Base-by-base conservation (phyloP, 805 yeast species). In the Saturnispora mendoncae region DNA sequence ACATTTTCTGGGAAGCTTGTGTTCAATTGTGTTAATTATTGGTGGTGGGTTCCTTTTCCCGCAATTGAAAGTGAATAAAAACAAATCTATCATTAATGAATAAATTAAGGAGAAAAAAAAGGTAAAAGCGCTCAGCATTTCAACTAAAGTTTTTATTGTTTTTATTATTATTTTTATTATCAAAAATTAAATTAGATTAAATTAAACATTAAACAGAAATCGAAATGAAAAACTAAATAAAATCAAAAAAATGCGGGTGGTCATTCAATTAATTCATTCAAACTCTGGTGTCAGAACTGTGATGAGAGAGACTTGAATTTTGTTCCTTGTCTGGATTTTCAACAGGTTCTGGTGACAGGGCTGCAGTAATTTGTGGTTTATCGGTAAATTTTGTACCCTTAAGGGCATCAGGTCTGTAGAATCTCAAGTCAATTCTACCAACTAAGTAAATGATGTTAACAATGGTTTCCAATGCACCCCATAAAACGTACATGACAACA, bases 351-450 rank as follows among this genome's bases (percentile, higher is more conserved):
- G 40, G 39, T 4, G 42, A 33, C 37, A 39, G 31, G 9, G 20
- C 28, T 10, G 38, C 5, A 14, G 37, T 21, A 24, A 33, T 33
- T 39, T 33, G 38, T 15, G 42, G 34, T 31, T 33, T 39, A n/a
- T 33, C 38, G 17, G 38, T 33, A 18, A 39, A 42, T 7, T 42
- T 37, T 6, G 53, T 27, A 10, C 30, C 35, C 31, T 40, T 40
- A 12, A 59, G 33, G 3, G 31, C 32, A 43, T 81, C 88, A 14
- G 92, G 90, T 60, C 84, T 76, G 68, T 83, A 83, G 62, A 83
- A 83, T 57, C 92, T 69, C 52, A 83, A 66, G 57, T 83, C 92
- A 39, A 79, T 75, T 57, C 94, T 71, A 14, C 78, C 76, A 27
- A 78, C 52, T 42, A 83, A 56, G 55, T 78, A 80, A 26, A 78